Percentiles rank a stretch among this genome's conserved stretches.
Conservation (phyloP, 169 alveolate species). For the Plasmodium inui region DNA sequence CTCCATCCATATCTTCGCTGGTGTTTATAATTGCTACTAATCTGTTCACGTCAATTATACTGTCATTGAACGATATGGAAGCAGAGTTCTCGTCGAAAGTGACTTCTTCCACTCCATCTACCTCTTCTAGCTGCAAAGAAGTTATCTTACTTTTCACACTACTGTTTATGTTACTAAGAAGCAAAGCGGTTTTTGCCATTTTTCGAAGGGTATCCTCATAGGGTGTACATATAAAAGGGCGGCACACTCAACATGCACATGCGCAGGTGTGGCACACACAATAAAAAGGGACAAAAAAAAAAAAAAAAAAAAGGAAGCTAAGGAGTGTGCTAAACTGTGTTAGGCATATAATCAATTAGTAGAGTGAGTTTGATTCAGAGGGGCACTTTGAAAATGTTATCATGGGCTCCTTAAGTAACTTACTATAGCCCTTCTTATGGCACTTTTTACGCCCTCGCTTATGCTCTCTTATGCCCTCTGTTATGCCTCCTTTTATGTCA, state of each 20-base stretch:
- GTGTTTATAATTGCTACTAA: slow-evolving; percentile 14
- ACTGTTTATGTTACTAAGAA: slow-evolving; percentile 9
- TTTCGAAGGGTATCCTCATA: neutral
- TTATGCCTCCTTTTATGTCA: neutral
- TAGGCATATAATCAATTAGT: neutral
- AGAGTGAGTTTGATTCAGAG: neutral
- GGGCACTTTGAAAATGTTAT: neutral
- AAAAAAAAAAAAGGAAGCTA: neutral
- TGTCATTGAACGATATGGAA: slow-evolving; percentile 11
- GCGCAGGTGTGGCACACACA: neutral
- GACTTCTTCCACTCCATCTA: slow-evolving; percentile 25
- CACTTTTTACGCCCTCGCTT: neutral
- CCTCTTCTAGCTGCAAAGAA: slow-evolving; percentile 2
- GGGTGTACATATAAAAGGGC: neutral
- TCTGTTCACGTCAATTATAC: neutral
- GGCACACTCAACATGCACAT: neutral
- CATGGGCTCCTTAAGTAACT: neutral
- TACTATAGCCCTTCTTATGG: neutral
- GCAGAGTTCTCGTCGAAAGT: slow-evolving; percentile 1
- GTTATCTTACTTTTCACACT: slow-evolving; percentile 16
- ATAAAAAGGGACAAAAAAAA: neutral
- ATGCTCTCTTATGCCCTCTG: too few relatives aligned
- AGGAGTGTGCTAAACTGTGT: neutral
- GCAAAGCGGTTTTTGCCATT: slow-evolving; percentile 17
- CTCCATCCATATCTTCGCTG: slow-evolving; percentile 35